Evolutionary conservation across 495 filamentous ascomycete species (phyloP).

Genomic region (Apodospora peruviana): DNA sequence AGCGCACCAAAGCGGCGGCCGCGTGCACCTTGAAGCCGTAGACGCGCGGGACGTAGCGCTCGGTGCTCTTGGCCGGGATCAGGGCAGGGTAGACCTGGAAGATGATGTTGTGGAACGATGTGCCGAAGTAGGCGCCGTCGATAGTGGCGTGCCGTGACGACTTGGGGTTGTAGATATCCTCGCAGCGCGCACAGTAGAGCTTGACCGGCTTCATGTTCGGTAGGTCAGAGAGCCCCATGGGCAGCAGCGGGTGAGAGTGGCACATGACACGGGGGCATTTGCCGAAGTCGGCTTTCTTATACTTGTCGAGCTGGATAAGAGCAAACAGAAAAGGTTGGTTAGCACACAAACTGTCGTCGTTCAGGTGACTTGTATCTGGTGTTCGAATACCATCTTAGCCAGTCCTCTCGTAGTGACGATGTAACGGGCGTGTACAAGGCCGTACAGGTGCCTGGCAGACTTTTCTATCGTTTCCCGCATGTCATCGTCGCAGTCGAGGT

Average conservation of each 20-base stretch:
- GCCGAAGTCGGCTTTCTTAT: conserved; percentile 96
- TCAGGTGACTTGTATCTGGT: too few species aligned
- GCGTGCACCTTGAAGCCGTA: conserved; percentile 96
- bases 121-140: conserved; percentile 96
- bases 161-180: conserved; percentile 98
- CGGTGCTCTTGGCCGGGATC: conserved; percentile 75
- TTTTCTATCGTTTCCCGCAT: conserved; percentile 98
- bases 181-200: conserved; percentile 93
- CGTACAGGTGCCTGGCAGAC: conserved; percentile 92
- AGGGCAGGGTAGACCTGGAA: conserved; percentile 96
- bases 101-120: conserved; percentile 96
- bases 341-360: too few species aligned
- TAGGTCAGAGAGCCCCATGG: conserved; percentile 86
- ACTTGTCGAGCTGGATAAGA: conserved; percentile 78
- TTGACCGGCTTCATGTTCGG: conserved; percentile 83
- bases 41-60: conserved; percentile 80
- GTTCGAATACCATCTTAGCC: conserved; percentile 98
- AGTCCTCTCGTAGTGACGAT: conserved; percentile 94
- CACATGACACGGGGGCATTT: conserved; percentile 97
- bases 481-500: conserved; percentile 97
- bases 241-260: conserved; percentile 82
- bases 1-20: conserved; percentile 77
- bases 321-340: neutral
- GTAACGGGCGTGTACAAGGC: conserved; percentile 92
- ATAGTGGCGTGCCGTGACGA: conserved; percentile 91